Evolutionary conservation across 148 eudicot genomes (phyloP), one percentile per base, ranked within the genome.

Genomic region (Rhododendron ferrugineum): DNA sequence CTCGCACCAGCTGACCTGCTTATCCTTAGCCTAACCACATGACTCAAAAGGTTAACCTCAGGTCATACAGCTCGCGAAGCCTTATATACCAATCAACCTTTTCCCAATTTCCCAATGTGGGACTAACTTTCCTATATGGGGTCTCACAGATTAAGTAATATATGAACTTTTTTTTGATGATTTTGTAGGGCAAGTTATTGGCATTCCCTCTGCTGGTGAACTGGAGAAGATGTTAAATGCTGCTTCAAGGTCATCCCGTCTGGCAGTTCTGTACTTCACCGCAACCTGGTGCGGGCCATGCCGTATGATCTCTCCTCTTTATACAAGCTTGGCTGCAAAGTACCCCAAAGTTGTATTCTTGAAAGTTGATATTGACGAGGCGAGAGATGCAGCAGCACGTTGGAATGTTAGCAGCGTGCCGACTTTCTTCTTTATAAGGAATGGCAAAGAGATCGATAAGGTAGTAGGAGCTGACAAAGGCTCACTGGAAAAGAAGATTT

Each of bases 251-350:
- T 26, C 90, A 76, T 83, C 88, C 47, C 92, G 92, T 30, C 91
- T 93, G 50, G 87, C 89, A 3, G 82, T 93, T 84, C 78, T 92
- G 58, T 93, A 93, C 88, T 93, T 93, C 90, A 93, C 96, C 7
- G 94, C 96, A 82, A 90, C 92, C 74, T 93, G 96, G 96, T 93
- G 96, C 77, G 96, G 96, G 4, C 96, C 96, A 30, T 93, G 96
- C 84, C 92, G 94, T 56, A 62, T 44, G 82, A 89, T 93, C 47
- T 85, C 94, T 64, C 96, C 96, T 7, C 80, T 90, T 30, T 93
- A 85, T 77, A 84, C 90, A 64, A 91, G 76, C 84, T 86, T 93
- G 86, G 94, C 94, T 1, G 86, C 76, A 44, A 92, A 91, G 81
- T 88, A 91, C 60, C 87, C 90, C 4, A 91, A 91, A 36, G 90